Evolutionary conservation across 2,329 filamentous ascomycete species (phyloP).

Genomic region (Diaporthe ilicicola): DNA sequence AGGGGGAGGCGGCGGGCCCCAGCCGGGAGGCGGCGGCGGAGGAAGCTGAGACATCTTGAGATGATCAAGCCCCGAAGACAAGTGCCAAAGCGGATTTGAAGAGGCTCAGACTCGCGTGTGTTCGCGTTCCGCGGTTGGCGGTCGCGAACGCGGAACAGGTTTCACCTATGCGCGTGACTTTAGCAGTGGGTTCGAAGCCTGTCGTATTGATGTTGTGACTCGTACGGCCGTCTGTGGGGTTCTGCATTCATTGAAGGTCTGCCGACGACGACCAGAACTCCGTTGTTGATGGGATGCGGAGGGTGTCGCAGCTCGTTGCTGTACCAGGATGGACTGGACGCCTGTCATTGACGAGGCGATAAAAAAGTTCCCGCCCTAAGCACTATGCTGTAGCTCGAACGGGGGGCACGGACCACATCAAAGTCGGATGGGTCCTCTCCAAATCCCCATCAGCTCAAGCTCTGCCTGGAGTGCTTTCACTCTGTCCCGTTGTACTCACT

Average conservation of each 20-base stretch:
- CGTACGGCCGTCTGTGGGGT: slow-evolving; percentile 27
- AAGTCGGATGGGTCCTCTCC: background rate
- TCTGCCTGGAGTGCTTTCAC: background rate
- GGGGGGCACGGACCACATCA: slow-evolving; percentile 7
- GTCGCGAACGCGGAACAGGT: slow-evolving; percentile 32
- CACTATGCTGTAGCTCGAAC: slow-evolving; percentile 13
- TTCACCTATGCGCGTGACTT: slow-evolving; percentile 33
- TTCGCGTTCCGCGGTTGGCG: slow-evolving; percentile 32
- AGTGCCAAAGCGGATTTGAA: slow-evolving; percentile 18
- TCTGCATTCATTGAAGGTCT: slow-evolving; percentile 15
- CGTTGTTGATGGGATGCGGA: slow-evolving; percentile 18
- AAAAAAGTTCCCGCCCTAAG: slow-evolving; percentile 25
- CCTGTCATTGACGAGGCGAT: slow-evolving; percentile 19
- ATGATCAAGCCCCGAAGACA: slow-evolving; percentile 20
- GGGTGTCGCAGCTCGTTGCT: background rate
- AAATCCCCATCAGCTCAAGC: background rate
- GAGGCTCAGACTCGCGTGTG: slow-evolving; percentile 26
- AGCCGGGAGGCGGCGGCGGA: slow-evolving; percentile 66
- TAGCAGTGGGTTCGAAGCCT: slow-evolving; percentile 9
- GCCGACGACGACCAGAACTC: slow-evolving; percentile 11
- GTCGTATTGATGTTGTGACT: slow-evolving; percentile 13
- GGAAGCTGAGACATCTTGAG: slow-evolving; percentile 59
- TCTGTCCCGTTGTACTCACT: background rate
- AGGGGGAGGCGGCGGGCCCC: slow-evolving; percentile 58
- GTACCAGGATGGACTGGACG: background rate